Evolutionary conservation across 164 flowering plant genomes (phyloP), one percentile per base, ranked within the genome.

Genomic region (Akebia trifoliata): DNA sequence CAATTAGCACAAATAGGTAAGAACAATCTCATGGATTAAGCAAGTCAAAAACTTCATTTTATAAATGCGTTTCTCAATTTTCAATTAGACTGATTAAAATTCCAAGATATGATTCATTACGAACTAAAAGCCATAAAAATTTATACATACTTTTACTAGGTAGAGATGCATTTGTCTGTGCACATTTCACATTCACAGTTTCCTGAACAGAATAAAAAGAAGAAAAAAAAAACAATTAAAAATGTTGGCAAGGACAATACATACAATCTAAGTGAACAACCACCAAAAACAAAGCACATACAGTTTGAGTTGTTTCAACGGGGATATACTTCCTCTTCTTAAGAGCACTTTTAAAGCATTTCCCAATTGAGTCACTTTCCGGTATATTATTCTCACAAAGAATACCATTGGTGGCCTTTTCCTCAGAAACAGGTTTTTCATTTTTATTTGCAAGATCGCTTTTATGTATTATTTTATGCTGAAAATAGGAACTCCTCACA

Each of bases 401-500:
- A 58, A 24, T 45, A 54, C 37, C 30, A 36, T 44, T 38, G 29
- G 29, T 52, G 35, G 8, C 37, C 29, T 43, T 64, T 55, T 54
- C 57, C 34, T 69, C 43, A 15, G 66, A 65, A 26, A 50, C 44
- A 8, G 36, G 53, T 61, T 53, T 60, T 57, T 69, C 72, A 31
- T 54, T 46, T 66, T 63, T 60, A 39, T 49, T 56, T 34, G 66
- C 70, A 46, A 51, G 20, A 59, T 54, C 69, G 56, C 57, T 59
- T 52, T 73, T 62, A 32, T 43, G 56, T 45, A 10, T 66, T 46
- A 59, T 36, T 56, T 79, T 76, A 39, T 60, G 65, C 74, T 69
- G 70, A 68, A 87, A 87, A 73, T 77, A 83, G 18, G 72, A 51
- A 74, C 90, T 84, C 60, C 78, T 85, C 34, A 76, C 72, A 21